These are phyloP conservation scores for Boeremia exigua DNA, from an alignment of 2,329 filamentous ascomycete genomes.

Conservation along the genomic window DNA sequence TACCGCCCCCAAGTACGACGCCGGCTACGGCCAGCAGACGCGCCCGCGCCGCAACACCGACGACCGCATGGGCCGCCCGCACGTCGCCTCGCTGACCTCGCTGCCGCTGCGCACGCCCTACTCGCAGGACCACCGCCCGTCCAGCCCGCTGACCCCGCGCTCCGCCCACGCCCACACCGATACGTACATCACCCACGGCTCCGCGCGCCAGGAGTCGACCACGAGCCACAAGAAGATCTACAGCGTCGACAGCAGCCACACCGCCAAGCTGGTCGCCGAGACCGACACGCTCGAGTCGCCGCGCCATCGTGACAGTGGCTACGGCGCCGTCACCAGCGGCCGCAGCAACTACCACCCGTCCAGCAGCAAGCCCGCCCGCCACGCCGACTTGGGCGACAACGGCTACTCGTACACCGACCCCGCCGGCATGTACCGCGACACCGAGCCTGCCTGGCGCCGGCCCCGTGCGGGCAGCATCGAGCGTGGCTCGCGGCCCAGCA, in stretches of 20 bases:
- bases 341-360: constrained; percentile 37
- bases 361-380: constrained; percentile 32
- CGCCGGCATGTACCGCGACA: constrained; percentile 58
- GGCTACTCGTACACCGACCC: constrained; percentile 59
- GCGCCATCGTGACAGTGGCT: constrained; percentile 33
- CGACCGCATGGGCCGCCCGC: constrained; percentile 44
- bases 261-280: constrained; percentile 46
- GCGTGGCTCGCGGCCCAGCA: constrained; percentile 52
- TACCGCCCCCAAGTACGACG: constrained; percentile 48
- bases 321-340: constrained; percentile 34
- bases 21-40: constrained; percentile 45
- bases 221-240: constrained; percentile 56
- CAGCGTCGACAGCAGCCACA: constrained; percentile 54
- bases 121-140: constrained; percentile 40
- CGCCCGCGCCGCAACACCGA: constrained; percentile 55
- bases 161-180: constrained; percentile 43
- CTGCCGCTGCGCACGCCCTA: constrained; percentile 44
- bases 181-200: constrained; percentile 47
- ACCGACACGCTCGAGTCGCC: constrained; percentile 45
- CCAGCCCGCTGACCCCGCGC: constrained; percentile 50
- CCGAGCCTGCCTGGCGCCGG: constrained; percentile 56
- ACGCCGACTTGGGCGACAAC: constrained; percentile 49
- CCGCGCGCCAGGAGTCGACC: constrained; percentile 21
- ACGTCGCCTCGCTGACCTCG: constrained; percentile 38
- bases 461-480: constrained; percentile 55